Percentiles rank a stretch among this genome's conserved stretches.
phyloP scores from a whole-genome alignment of 164 flowering plant genomes.

The Umbilicus rupestris region DNA sequence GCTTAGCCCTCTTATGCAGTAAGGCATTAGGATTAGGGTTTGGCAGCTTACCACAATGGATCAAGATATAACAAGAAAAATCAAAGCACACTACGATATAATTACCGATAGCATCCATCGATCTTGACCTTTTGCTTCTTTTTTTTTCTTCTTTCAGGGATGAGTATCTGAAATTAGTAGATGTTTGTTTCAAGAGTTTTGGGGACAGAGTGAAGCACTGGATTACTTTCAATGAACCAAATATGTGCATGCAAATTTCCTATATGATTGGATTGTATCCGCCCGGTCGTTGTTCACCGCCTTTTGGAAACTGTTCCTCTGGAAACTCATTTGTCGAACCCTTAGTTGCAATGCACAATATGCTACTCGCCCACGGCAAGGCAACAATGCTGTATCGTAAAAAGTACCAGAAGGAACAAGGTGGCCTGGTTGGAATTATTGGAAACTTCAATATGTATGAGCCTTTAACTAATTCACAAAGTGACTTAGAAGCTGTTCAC shows the following conservation, averaged over 20 bases:
- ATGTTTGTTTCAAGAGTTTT: conserved; percentile 33
- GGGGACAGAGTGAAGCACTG: conserved; percentile 47
- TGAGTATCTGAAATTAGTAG: conserved; percentile 34
- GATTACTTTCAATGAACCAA: conserved; percentile 49
- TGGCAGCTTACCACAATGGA: no score
- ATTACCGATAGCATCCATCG: no score
- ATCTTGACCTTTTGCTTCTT: not conserved
- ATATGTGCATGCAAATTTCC: conserved; percentile 14
- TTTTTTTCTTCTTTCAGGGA: conserved; percentile 21
- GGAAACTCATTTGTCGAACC: conserved; percentile 47
- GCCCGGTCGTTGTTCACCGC: conserved; percentile 39
- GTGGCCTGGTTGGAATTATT: conserved; percentile 31
- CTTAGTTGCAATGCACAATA: conserved; percentile 31
- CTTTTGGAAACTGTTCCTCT: conserved; percentile 40
- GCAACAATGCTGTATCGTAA: conserved; percentile 28
- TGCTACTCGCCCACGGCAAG: conserved; percentile 37
- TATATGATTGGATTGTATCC: conserved; percentile 26
- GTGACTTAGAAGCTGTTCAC: conserved; percentile 23
- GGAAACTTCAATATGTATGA: conserved; percentile 21
- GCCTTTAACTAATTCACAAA: conserved; percentile 26
- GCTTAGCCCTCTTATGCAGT: conserved; percentile 45
- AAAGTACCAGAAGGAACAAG: conserved; percentile 28
- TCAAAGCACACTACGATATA: no score
- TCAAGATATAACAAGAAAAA: no score
- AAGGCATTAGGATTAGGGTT: no score